Conservation (phyloP, 1,284 basidiomycete genomes). For the Ustilago xerochloae region DNA sequence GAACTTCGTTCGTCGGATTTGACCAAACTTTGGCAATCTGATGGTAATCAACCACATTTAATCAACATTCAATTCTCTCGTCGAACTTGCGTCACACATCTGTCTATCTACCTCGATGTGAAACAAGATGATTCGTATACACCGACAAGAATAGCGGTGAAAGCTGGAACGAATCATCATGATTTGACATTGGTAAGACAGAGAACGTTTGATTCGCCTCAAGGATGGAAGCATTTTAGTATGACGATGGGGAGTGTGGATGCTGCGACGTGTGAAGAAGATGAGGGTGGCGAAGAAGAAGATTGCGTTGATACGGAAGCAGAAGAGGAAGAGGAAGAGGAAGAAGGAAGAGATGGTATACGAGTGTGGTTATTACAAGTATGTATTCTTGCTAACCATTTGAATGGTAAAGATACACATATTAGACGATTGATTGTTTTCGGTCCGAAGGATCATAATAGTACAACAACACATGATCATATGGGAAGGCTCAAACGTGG, state of each 20-base stretch:
- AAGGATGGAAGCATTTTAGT: slow-evolving; percentile 93
- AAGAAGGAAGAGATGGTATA: slow-evolving; percentile 36
- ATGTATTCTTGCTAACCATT: slow-evolving; percentile 90
- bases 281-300: slow-evolving; percentile 71
- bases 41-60: slow-evolving; percentile 95
- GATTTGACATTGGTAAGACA: slow-evolving; percentile 83
- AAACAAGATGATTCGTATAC: slow-evolving; percentile 95
- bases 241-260: slow-evolving; percentile 72
- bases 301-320: slow-evolving; percentile 18
- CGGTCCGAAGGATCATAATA: slow-evolving; percentile 72
- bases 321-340: slow-evolving; percentile 67
- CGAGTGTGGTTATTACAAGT: slow-evolving; percentile 85
- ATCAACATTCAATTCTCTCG: slow-evolving; percentile 93
- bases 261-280: slow-evolving; percentile 74
- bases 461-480: neutral
- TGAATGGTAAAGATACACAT: slow-evolving; percentile 99
- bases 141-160: slow-evolving; percentile 86
- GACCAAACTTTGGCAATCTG: slow-evolving; percentile 98
- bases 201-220: slow-evolving; percentile 72
- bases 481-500: slow-evolving; percentile 8
- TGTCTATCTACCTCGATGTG: slow-evolving; percentile 88
- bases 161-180: slow-evolving; percentile 88
- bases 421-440: slow-evolving; percentile 87
- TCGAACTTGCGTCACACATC: slow-evolving; percentile 86
- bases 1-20: slow-evolving; percentile 88